Percentiles rank a stretch among this genome's conserved stretches.
These are phyloP conservation scores for Flaveria ramosissima DNA, from an alignment of 129 eudicot genomes.

Conservation along the genomic window DNA sequence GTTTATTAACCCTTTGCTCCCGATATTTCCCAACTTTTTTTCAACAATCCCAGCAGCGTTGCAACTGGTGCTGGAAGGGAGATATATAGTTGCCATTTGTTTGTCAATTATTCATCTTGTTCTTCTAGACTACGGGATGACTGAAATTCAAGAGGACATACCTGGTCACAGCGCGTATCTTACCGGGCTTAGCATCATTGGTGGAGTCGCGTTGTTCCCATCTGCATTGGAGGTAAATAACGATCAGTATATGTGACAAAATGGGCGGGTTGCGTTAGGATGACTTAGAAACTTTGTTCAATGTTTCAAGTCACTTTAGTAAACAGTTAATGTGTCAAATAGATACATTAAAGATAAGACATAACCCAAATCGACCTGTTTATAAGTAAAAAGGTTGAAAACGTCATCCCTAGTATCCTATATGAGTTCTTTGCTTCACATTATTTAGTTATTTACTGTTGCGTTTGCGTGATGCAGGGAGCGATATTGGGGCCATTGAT, in stretches of 20 bases:
- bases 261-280: slow-evolving; percentile 1
- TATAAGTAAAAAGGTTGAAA: not conserved
- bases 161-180: slow-evolving; percentile 89
- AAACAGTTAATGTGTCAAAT: not conserved
- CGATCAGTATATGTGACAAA: not conserved
- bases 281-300: not conserved
- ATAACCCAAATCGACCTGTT: not conserved
- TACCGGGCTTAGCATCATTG: slow-evolving; percentile 94
- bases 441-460: not conserved
- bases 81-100: slow-evolving; percentile 60
- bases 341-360: not conserved
- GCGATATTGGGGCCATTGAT: slow-evolving; percentile 99
- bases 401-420: not conserved
- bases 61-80: slow-evolving; percentile 82
- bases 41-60: slow-evolving; percentile 82
- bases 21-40: slow-evolving; percentile 72
- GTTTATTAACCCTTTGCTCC: slow-evolving; percentile 76
- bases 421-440: not conserved
- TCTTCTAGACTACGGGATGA: slow-evolving; percentile 75
- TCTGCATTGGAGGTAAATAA: slow-evolving; percentile 87
- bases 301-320: not conserved
- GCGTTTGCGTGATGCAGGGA: slow-evolving; percentile 58
- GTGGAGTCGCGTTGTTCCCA: slow-evolving; percentile 90
- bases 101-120: slow-evolving; percentile 70
- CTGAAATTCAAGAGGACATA: slow-evolving; percentile 75